Percentiles rank a stretch among this genome's conserved stretches.
Evolutionary conservation across 768 basidiomycete genomes (phyloP).

Genomic region (Daedaleopsis nitida): DNA sequence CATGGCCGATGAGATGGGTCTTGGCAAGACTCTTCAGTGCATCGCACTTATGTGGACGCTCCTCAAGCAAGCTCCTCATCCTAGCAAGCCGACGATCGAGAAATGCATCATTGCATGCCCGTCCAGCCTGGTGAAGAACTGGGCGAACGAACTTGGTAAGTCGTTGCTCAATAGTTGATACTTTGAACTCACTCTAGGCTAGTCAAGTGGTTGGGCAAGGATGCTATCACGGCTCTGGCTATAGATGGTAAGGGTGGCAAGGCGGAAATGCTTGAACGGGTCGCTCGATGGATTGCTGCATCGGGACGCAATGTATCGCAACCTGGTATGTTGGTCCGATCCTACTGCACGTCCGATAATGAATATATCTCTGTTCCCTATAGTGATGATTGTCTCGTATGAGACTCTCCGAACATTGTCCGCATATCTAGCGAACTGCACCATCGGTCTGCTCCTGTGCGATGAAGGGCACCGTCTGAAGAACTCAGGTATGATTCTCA

Average conservation of each 20-base stretch:
- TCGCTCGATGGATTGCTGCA: conserved; percentile 89
- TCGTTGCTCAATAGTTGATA: conserved; percentile 12
- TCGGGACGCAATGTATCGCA: conserved; percentile 87
- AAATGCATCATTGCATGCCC: conserved; percentile 98
- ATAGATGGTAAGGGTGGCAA: conserved; percentile 93
- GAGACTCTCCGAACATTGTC: conserved; percentile 88
- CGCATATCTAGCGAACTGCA: conserved; percentile 73
- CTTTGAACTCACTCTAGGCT: neutral
- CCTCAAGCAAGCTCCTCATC: conserved; percentile 89
- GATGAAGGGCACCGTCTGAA: conserved; percentile 98
- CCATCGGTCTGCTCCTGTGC: conserved; percentile 89
- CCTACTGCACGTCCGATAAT: neutral
- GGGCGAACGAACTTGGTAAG: conserved; percentile 94
- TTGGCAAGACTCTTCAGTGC: conserved; percentile 96
- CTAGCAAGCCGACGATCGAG: conserved; percentile 87
- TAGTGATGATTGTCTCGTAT: conserved; percentile 99
- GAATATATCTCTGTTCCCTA: neutral
- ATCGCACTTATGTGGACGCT: conserved; percentile 95
- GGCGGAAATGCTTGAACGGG: conserved; percentile 73
- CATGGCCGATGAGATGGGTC: conserved; percentile 99
- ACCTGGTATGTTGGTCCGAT: conserved; percentile 59
- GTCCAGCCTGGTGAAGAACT: conserved; percentile 94
- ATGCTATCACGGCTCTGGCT: conserved; percentile 78
- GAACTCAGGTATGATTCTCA: conserved; percentile 73
- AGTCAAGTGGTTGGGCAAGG: conserved; percentile 97